These are phyloP conservation scores for Pseudocercospora eumusae DNA, from an alignment of 2,329 filamentous ascomycete species.

Conservation along the genomic window DNA sequence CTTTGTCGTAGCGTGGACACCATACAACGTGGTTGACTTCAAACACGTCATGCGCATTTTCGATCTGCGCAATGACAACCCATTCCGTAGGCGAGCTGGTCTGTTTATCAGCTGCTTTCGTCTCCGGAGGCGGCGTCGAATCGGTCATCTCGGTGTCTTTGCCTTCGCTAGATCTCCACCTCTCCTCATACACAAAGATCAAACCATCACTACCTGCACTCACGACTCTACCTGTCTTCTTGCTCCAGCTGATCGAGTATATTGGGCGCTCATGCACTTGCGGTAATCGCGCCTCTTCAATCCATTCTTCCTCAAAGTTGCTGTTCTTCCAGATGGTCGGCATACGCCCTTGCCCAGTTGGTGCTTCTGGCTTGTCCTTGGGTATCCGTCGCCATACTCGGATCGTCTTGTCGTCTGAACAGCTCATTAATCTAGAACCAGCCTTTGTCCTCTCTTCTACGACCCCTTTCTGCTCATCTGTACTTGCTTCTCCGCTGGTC, in stretches of 20 bases:
- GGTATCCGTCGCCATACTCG: conserved; percentile 73
- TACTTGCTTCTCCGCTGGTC: conserved; percentile 17
- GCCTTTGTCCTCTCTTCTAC: conserved; percentile 44
- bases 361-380: conserved; percentile 53
- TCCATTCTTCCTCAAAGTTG: conserved; percentile 78
- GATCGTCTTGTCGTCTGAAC: conserved; percentile 78
- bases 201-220: conserved; percentile 85
- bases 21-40: conserved; percentile 92
- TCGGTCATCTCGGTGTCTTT: conserved; percentile 33
- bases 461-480: conserved; percentile 40
- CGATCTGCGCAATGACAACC: conserved; percentile 67
- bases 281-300: conserved; percentile 74
- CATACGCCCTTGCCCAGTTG: conserved; percentile 60
- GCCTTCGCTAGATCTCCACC: conserved; percentile 40
- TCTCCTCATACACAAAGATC: conserved; percentile 76
- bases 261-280: conserved; percentile 74
- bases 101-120: conserved; percentile 14
- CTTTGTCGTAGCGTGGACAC: conserved; percentile 75
- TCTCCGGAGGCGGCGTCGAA: conserved; percentile 22
- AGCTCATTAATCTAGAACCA: conserved; percentile 70
- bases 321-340: conserved; percentile 84
- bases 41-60: conserved; percentile 83
- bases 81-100: conserved; percentile 57
- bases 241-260: conserved; percentile 85
- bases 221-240: conserved; percentile 72